These are phyloP conservation scores for Diddensiella caesifluorescens DNA, from an alignment of 805 yeast species.

Conservation along the genomic window DNA sequence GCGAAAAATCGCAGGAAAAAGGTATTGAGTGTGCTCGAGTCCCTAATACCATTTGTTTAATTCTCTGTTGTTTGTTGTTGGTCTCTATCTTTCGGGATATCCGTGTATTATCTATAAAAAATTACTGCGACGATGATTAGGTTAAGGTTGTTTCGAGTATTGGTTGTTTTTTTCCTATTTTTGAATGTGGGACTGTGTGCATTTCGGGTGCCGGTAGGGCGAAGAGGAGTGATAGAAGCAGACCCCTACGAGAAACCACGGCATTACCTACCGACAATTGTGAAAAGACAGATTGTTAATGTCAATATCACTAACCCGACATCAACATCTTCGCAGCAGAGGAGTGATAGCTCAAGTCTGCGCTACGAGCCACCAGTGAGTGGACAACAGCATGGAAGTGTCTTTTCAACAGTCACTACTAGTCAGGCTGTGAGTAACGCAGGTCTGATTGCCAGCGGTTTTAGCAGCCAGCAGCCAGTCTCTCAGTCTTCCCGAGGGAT, in stretches of 20 bases:
- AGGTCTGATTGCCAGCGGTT: too few species aligned
- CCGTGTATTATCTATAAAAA: too few species aligned
- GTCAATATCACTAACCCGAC: slow-evolving; percentile 14
- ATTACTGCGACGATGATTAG: too few species aligned
- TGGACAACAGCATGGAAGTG: too few species aligned
- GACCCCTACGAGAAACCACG: slow-evolving; percentile 15
- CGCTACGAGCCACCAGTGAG: not conserved
- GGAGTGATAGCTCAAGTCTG: not conserved
- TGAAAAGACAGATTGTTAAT: slow-evolving; percentile 20
- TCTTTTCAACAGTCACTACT: not conserved
- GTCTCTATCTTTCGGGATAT: too few species aligned
- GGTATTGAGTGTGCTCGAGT: too few species aligned
- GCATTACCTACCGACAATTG: slow-evolving; percentile 14
- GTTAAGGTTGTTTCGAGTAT: not conserved
- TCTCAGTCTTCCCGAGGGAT: too few species aligned
- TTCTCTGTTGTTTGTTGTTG: too few species aligned
- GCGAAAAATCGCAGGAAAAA: too few species aligned
- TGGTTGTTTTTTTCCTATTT: not conserved
- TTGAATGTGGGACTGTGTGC: not conserved
- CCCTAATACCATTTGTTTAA: too few species aligned
- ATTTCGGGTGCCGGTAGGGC: slow-evolving; percentile 1
- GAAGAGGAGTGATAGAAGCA: slow-evolving; percentile 2
- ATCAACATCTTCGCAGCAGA: slow-evolving; percentile 7
- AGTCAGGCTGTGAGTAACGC: slow-evolving; percentile 4
- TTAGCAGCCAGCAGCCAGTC: too few species aligned